These are phyloP conservation scores for Telopea speciosissima DNA, from an alignment of 177 flowering plant species.

Conservation along the genomic window DNA sequence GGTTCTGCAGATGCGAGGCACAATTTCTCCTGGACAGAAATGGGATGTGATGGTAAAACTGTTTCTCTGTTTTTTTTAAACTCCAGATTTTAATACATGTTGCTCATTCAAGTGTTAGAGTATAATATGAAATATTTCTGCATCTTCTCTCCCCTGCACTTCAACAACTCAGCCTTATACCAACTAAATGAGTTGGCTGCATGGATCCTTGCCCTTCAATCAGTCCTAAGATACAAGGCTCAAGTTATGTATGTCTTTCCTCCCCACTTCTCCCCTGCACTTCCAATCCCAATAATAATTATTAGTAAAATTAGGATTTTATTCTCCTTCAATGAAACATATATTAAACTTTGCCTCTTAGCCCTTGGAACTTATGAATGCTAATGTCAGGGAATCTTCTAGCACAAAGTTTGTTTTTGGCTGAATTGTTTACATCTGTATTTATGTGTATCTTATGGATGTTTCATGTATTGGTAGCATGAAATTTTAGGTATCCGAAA, in stretches of 20 bases:
- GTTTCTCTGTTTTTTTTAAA: neutral
- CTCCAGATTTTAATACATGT: neutral
- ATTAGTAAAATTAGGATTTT: neutral
- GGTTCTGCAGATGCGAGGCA: constrained; percentile 85
- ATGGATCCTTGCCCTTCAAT: too few relatives aligned
- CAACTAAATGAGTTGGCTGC: too few relatives aligned
- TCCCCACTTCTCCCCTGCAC: neutral
- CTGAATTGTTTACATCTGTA: neutral
- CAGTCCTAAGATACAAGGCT: too few relatives aligned
- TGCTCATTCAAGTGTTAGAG: neutral
- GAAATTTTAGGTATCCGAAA: too few relatives aligned
- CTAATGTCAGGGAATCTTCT: neutral
- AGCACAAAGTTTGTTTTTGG: neutral
- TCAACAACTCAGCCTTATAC: too few relatives aligned
- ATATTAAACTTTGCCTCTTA: neutral
- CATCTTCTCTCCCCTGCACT: neutral
- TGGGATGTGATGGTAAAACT: constrained; percentile 88
- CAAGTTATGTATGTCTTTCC: too few relatives aligned
- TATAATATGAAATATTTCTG: too few relatives aligned
- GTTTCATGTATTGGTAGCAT: too few relatives aligned
- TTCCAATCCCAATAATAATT: neutral
- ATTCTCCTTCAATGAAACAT: neutral
- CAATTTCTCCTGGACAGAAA: constrained; percentile 57
- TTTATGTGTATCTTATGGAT: too few relatives aligned
- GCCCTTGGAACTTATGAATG: neutral